Evolutionary conservation across 495 filamentous ascomycete genomes (phyloP), one percentile per base, ranked within the genome.

Genomic region (Podospora pseudoanserina): DNA sequence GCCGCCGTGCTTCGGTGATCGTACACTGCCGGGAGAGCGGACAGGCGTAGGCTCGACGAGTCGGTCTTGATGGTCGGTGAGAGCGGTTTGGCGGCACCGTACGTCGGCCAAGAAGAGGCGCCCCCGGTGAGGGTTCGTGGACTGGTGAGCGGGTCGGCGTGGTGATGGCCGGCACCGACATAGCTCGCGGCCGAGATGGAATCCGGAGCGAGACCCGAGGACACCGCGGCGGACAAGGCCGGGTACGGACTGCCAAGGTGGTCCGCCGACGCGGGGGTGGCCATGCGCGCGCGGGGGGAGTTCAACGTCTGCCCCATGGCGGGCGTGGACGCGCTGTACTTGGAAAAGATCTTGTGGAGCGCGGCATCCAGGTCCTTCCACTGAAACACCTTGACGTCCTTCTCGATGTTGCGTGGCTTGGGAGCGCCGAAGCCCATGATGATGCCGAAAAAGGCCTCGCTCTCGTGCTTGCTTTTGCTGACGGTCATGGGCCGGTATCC

Each of bases 351-450:
- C 81, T 99, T 99, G 84, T 93, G 95, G 65, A 99, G 80, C 0
- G 95, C 94, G 57, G 86, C 85, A 15, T 83, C 84, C 15, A 99
- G 80, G 61, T 91, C 90, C 74, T 90, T 92, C 96, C 95, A 99
- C 13, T 92, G 89, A 75, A 98, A 99, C 5, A 97, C 95, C 78
- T 99, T 99, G 72, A 99, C 92, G 73, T 97, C 94, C 80, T 99
- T 99, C 83, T 97, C 95, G 71, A 99, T 99, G 72, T 97, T 97
- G 55, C 95, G 85, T 5, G 95, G 96, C 81, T 97, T 97, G 2
- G 96, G 96, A 27, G 87, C 89, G 13, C 92, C 91, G 76, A 98
- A 97, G n/a, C 87, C 90, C 96, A 99, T 98, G 79, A 99, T 97
- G 68, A 97, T 82, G 80, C 97, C 97, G 87, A 98, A 98, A 80